A percentile compares a stretch with the other conserved stretches of the same genome.
phyloP scores from a whole-genome alignment of 2,329 filamentous ascomycete species.

The Scleromitrula shiraiana region DNA sequence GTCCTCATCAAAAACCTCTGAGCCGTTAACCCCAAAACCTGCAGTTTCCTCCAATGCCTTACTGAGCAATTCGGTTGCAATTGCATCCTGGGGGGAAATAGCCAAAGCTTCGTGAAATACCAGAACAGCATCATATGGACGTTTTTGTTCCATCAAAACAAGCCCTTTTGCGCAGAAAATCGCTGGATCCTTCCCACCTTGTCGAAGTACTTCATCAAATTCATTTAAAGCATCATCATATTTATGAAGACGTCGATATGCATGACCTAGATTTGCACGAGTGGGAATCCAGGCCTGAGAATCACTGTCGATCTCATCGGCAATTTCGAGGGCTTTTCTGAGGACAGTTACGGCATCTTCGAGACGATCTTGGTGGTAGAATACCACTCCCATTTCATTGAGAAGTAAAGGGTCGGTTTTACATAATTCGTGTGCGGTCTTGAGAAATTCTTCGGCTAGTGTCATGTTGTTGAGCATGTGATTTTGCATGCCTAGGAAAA shows the following conservation, averaged over 20 bases:
- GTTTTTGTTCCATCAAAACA: conserved; percentile 69
- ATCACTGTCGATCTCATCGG: conserved; percentile 74
- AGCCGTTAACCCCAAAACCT: conserved; percentile 22
- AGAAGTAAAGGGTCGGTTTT: conserved; percentile 80
- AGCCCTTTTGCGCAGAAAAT: conserved; percentile 80
- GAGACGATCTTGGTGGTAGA: conserved; percentile 81
- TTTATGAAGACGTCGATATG: conserved; percentile 64
- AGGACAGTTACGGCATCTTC: conserved; percentile 73
- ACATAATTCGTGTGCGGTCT: conserved; percentile 77
- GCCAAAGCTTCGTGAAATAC: conserved; percentile 80
- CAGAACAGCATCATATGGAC: conserved; percentile 68
- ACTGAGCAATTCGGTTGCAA: conserved; percentile 69
- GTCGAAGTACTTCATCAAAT: conserved; percentile 80
- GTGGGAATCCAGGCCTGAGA: conserved; percentile 76
- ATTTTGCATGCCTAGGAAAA: conserved; percentile 98
- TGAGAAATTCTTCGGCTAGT: conserved; percentile 88
- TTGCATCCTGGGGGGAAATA: conserved; percentile 69
- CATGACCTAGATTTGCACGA: conserved; percentile 82
- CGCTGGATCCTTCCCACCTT: conserved; percentile 69
- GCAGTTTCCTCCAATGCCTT: conserved; percentile 61
- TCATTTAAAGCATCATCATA: conserved; percentile 66
- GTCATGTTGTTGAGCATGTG: conserved; percentile 92
- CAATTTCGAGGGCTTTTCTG: conserved; percentile 65
- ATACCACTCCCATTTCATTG: conserved; percentile 94
- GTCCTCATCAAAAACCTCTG: conserved; percentile 31